Base-by-base conservation (phyloP, 176 grass and related monocot species). In the Zea luxurians region DNA sequence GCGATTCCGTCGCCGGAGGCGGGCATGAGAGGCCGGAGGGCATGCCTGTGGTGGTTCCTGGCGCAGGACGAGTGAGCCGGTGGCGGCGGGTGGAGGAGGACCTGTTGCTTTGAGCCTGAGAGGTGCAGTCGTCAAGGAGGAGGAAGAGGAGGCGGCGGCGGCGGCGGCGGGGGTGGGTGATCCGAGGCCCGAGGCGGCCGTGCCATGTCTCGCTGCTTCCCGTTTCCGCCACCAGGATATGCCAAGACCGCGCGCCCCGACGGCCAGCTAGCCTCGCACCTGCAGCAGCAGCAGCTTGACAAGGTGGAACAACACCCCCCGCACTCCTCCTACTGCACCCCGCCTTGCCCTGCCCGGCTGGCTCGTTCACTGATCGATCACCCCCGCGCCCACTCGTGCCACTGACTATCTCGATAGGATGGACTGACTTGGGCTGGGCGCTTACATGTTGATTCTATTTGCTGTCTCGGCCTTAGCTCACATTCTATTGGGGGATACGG, bases 131-230 rank as follows among this genome's bases (percentile, higher is more conserved):
- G 60, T n/a, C 44, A 45, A 40, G 17, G 12, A 4, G 43, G 55
- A 27, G 50, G 16, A 6, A 37, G 58, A 13, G 52, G 27, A 0
- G 27, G 27, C 27, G 27, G 54, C 4, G 27, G 27, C 27, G 27
- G 27, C 27, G 27, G 27, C 27, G 88, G 83, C 77, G 71, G 54
- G 54, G 54, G 54, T 58, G 54, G 70, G 77, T 85, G 88, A 90
- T 80, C 88, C 65, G 71, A 66, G 88, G 88, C 80, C 80, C 82
- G 77, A 84, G 81, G 78, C 21, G 87, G 71, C 69, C 66, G 91
- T 90, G 91, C 91, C 88, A 93, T 93, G 91, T 93, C 91, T 85
- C 91, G 91, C 87, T 93, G 91, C 78, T 93, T 93, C 74, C 84
- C 87, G 68, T 93, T 90, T 83, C 91, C 91, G 68, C 91, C 91